A percentile compares a stretch with the other conserved stretches of the same genome.
These are phyloP conservation scores for Colletotrichum sp. DNA, from an alignment of 2,329 filamentous ascomycete species.

Conservation along the genomic window DNA sequence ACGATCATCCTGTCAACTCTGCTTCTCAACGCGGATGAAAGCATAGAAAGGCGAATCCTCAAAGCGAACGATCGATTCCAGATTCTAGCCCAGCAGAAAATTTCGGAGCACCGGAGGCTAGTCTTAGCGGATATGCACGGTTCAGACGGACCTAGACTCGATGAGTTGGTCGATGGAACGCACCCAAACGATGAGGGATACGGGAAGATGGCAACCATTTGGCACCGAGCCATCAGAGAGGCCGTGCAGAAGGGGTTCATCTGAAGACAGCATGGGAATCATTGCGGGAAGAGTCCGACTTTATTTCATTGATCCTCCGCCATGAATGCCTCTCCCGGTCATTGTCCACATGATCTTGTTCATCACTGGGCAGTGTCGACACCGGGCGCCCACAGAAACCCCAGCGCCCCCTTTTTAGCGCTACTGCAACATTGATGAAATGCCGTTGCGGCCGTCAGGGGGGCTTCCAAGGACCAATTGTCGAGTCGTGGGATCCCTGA, in stretches of 20 bases:
- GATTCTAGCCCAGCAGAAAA: conserved; percentile 26
- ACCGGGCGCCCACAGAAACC: neutral
- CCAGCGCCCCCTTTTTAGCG: neutral
- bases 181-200: conserved; percentile 40
- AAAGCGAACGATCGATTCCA: conserved; percentile 33
- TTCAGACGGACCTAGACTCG: conserved; percentile 26
- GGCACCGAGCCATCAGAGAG: conserved; percentile 32
- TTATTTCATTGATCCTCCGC: neutral
- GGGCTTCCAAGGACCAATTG: neutral
- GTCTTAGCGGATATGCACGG: conserved; percentile 38
- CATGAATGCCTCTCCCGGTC: neutral
- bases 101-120: conserved; percentile 26
- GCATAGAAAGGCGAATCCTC: conserved; percentile 26
- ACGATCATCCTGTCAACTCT: neutral
- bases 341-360: neutral
- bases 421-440: neutral
- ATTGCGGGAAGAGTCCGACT: neutral
- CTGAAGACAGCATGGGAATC: neutral
- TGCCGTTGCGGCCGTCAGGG: neutral
- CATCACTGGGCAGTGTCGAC: neutral
- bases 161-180: conserved; percentile 35
- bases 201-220: conserved; percentile 38
- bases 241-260: conserved; percentile 28
- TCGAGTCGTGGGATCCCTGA: neutral
- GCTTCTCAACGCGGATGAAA: neutral